Conservation (phyloP, 805 yeast species). For the Nadsonia fulvescens region DNA sequence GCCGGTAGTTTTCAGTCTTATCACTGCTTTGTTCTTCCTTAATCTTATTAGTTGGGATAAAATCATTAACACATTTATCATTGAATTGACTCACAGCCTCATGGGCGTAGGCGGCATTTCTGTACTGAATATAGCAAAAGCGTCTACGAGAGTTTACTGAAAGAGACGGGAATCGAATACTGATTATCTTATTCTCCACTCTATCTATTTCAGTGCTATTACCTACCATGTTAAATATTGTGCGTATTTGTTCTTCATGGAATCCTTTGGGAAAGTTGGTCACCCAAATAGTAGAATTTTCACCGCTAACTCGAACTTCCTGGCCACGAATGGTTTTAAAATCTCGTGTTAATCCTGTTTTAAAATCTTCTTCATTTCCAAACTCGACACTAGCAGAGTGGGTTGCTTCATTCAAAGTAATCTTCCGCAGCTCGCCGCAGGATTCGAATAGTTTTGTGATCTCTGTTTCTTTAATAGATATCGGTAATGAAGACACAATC, state of each 20-base stretch:
- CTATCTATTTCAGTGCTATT: too few relatives aligned
- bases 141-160: slow-evolving; percentile 3
- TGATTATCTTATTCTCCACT: too few relatives aligned
- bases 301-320: slow-evolving; percentile 2
- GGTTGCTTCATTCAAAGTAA: slow-evolving; percentile 1
- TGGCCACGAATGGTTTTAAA: slow-evolving; percentile 2
- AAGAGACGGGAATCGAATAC: slow-evolving; percentile 4
- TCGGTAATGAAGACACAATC: slow-evolving; percentile 2
- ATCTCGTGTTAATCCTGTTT: slow-evolving; percentile 4
- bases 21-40: too few relatives aligned
- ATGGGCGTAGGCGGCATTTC: slow-evolving; percentile 1
- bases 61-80: slow-evolving; percentile 1
- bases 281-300: slow-evolving; percentile 3
- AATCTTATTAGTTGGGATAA: too few relatives aligned
- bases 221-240: slow-evolving; percentile 3
- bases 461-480: slow-evolving; percentile 1
- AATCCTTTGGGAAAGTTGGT: slow-evolving; percentile 4
- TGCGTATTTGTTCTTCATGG: slow-evolving; percentile 1
- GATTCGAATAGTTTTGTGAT: slow-evolving; percentile 1
- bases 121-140: slow-evolving; percentile 5
- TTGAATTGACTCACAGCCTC: slow-evolving; percentile 4
- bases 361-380: slow-evolving; percentile 1
- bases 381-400: slow-evolving; percentile 5
- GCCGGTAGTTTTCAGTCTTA: too few relatives aligned
- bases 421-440: slow-evolving; percentile 4